Percentiles rank a stretch among this genome's conserved stretches.
Evolutionary conservation across 202 grass and related monocot species (phyloP).

Genomic region (Brachypodium distachyon): DNA sequence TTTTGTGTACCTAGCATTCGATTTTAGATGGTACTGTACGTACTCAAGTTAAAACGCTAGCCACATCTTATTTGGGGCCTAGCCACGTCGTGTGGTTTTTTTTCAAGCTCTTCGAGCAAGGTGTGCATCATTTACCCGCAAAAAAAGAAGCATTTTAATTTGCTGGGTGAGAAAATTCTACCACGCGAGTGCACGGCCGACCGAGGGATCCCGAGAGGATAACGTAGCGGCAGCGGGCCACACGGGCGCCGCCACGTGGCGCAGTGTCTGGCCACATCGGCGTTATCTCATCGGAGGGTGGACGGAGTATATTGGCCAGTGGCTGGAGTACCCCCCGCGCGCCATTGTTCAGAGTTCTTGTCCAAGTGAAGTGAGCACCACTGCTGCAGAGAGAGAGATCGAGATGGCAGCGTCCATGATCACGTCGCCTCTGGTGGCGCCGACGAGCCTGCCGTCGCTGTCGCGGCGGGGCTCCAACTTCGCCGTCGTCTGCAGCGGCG

Average conservation of each 20-base stretch:
- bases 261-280: neutral
- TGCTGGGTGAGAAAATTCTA: neutral
- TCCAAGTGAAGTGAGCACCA: neutral
- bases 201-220: slow-evolving; percentile 9
- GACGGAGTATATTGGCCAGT: slow-evolving; percentile 8
- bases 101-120: too few species aligned
- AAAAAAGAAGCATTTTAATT: too few species aligned
- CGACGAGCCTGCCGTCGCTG: slow-evolving; percentile 48
- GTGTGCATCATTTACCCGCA: too few species aligned
- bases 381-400: neutral
- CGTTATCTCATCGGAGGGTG: slow-evolving; percentile 23
- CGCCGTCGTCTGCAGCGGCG: slow-evolving; percentile 40
- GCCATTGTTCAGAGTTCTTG: neutral
- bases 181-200: too few species aligned
- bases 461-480: slow-evolving; percentile 39
- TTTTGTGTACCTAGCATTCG: too few species aligned
- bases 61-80: too few species aligned
- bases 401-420: slow-evolving; percentile 58
- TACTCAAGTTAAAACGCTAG: too few species aligned
- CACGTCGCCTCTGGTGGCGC: slow-evolving; percentile 36
- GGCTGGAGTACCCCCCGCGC: slow-evolving; percentile 6
- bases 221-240: slow-evolving; percentile 12
- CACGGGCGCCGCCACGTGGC: slow-evolving; percentile 19
- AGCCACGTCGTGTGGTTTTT: too few species aligned
- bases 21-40: too few species aligned